Conservation (phyloP, 176 grass and related monocot species). For the Avena atlantica region DNA sequence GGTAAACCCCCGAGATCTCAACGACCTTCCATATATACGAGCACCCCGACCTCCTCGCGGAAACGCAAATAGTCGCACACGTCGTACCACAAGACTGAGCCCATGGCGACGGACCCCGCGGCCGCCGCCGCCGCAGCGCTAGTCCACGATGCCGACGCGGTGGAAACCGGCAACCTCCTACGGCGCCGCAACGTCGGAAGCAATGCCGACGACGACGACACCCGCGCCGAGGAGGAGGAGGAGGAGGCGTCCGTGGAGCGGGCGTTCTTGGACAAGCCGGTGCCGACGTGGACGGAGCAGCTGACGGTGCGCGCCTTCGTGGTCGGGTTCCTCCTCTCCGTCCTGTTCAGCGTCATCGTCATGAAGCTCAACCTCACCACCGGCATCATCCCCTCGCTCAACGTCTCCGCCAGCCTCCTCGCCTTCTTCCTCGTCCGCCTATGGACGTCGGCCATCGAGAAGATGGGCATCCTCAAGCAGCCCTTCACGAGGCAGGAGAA, state of each 20-base stretch:
- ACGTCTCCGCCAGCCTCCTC: conserved; percentile 74
- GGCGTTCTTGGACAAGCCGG: conserved; percentile 49
- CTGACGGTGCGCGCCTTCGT: conserved; percentile 74
- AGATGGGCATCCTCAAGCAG: conserved; percentile 36
- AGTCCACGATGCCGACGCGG: conserved; percentile 20
- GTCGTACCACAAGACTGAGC: background rate
- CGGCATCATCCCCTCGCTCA: conserved; percentile 85
- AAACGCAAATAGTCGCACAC: background rate
- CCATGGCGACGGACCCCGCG: conserved; percentile 44
- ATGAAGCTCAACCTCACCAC: conserved; percentile 94
- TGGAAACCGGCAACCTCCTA: conserved; percentile 42
- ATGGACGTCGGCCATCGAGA: conserved; percentile 60
- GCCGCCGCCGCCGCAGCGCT: background rate
- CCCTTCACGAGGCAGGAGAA: conserved; percentile 87
- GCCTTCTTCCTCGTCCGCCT: conserved; percentile 64
- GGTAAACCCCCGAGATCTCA: conserved; percentile 9
- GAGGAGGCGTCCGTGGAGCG: conserved; percentile 54
- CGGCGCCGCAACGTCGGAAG: conserved; percentile 40
- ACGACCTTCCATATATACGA: conserved; percentile 35
- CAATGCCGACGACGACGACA: background rate
- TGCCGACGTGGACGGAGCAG: conserved; percentile 74
- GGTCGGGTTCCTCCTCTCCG: conserved; percentile 55
- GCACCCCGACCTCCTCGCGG: background rate
- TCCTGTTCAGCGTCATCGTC: conserved; percentile 70
- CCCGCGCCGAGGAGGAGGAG: background rate